Base-by-base conservation (phyloP, 768 basidiomycete species). In the Termitomyces sp. region DNA sequence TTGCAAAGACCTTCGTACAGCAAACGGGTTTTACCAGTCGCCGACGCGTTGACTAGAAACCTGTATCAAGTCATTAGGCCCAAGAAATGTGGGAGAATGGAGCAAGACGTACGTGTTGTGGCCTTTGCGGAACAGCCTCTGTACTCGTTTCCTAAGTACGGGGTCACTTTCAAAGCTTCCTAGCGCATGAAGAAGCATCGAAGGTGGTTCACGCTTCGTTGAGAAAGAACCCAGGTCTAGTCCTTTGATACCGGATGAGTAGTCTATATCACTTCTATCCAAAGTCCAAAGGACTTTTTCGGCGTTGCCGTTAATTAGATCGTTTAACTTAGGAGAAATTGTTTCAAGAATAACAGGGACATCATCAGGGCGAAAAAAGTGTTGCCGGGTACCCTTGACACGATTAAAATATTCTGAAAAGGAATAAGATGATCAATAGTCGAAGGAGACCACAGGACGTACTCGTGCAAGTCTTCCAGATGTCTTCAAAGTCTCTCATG, bases 1-100 rank as follows among this genome's bases (percentile, higher is more conserved):
- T 27, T 27, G 27, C 27, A 27, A 27, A 27, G 27, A 27, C 27
- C 27, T 27, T 27, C 27, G 27, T 30, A 30, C 27, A 47, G 7
- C 46, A 47, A 44, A 31, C 51, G 50, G 16, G 57, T 58, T 34
- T 58, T 58, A 6, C 57, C 57, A 37, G 51, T 53, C n/a, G 50
- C 57, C 22, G 57, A 58, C 2, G 57, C 50, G 5, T 58, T 58
- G 27, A 58, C 57, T 11, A 53, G 22, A 6, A 58, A 58, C 31
- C 57, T 58, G 24, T 22, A 16, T 8, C 0, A n/a, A 2, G 6
- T 11, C 37, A 13, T 45, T 6, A 41, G 16, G 13, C 20, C 22
- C 18, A 11, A 2, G 22, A 33, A 24, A 18, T 6, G 3, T 39
- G 12, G 18, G 18, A 16, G 7, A 30, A 3, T 8, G 37, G 2